A percentile compares a stretch with the other conserved stretches of the same genome.
These are phyloP conservation scores for Leptographium galeiforme DNA, from an alignment of 2,329 filamentous ascomycete genomes.

Conservation along the genomic window DNA sequence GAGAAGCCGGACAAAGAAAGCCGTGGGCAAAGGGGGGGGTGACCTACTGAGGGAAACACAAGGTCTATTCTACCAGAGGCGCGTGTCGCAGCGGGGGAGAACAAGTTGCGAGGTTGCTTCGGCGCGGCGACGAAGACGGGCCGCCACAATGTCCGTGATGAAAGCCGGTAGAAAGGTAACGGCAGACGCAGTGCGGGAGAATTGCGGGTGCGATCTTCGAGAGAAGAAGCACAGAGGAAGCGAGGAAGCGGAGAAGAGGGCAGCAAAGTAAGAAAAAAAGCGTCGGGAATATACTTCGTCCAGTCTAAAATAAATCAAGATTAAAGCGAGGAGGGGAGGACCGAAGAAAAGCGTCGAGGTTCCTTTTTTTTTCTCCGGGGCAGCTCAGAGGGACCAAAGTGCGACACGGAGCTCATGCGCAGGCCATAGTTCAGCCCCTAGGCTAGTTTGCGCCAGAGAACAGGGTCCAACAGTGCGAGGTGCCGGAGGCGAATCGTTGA, in stretches of 20 bases:
- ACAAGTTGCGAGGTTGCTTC: not conserved
- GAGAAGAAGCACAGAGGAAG: not conserved
- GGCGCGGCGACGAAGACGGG: not conserved
- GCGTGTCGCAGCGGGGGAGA: too few species aligned
- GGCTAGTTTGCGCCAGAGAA: not conserved
- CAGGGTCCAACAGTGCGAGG: not conserved
- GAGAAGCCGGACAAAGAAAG: not conserved
- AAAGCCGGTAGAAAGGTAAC: not conserved
- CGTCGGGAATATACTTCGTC: not conserved
- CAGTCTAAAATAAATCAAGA: not conserved
- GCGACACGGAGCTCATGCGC: constrained; percentile 7
- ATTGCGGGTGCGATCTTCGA: not conserved
- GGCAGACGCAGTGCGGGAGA: not conserved
- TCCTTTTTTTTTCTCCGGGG: not conserved
- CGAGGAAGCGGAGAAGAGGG: too few species aligned
- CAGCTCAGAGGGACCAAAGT: not conserved
- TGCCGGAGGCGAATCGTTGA: too few species aligned
- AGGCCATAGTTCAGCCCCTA: constrained; percentile 1
- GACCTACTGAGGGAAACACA: too few species aligned
- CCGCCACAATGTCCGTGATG: not conserved
- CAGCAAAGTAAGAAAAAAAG: not conserved
- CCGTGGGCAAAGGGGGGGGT: not conserved
- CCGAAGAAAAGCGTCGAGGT: not conserved
- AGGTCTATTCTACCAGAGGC: too few species aligned
- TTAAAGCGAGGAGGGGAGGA: not conserved